A percentile compares a stretch with the other conserved stretches of the same genome.
Evolutionary conservation across 768 basidiomycete genomes (phyloP).

Genomic region (Tricholoma saponaceum): DNA sequence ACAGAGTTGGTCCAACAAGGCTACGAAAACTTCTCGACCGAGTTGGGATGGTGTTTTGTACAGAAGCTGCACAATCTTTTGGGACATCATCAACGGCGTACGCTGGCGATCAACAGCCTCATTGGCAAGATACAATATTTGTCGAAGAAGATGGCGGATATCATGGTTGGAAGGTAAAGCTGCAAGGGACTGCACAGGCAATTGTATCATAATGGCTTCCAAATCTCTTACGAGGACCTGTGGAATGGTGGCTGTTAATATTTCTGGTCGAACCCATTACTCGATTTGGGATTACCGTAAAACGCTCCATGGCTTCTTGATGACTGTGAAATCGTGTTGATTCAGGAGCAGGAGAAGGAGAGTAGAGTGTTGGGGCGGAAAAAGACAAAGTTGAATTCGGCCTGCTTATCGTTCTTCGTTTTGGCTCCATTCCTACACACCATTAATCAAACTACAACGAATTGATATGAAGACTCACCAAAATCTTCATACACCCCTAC

Average conservation of each 20-base stretch:
- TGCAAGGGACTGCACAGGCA: slow-evolving; percentile 67
- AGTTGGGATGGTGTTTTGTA: slow-evolving; percentile 87
- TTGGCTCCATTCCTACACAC: slow-evolving; percentile 46
- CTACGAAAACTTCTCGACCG: slow-evolving; percentile 90
- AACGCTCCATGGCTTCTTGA: slow-evolving; percentile 87
- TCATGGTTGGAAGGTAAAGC: slow-evolving; percentile 81
- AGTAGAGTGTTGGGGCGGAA: slow-evolving; percentile 44
- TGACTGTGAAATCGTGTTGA: slow-evolving; percentile 52
- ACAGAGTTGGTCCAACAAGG: slow-evolving; percentile 85
- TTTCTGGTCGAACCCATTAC: background rate
- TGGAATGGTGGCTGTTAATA: background rate
- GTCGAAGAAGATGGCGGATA: slow-evolving; percentile 77
- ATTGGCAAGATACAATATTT: slow-evolving; percentile 77
- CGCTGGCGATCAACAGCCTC: slow-evolving; percentile 77
- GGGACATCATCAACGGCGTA: slow-evolving; percentile 88
- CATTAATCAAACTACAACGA: slow-evolving; percentile 4
- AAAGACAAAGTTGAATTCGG: slow-evolving; percentile 73
- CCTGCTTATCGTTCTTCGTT: slow-evolving; percentile 56
- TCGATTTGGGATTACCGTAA: slow-evolving; percentile 42
- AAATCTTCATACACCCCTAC: slow-evolving; percentile 95
- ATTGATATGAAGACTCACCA: slow-evolving; percentile 37
- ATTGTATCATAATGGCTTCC: slow-evolving; percentile 73
- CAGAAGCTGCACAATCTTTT: slow-evolving; percentile 92
- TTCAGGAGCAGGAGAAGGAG: slow-evolving; percentile 64
- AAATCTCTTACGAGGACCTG: slow-evolving; percentile 57